Base-by-base conservation (phyloP, 257 asterid species). In the Salvia rosmarinus region DNA sequence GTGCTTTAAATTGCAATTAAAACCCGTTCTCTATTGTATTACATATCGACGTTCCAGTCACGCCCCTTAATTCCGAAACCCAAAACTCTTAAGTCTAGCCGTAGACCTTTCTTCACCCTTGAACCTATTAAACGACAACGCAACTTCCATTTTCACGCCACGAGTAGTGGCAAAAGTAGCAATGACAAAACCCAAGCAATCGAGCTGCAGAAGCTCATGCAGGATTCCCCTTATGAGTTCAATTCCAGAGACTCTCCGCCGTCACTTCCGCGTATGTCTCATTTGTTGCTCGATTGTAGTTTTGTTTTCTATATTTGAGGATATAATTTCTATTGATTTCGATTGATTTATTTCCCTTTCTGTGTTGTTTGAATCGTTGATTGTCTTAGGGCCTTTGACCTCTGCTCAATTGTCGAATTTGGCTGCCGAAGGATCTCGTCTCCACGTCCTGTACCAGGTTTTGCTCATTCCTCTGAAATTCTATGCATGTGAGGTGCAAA, bases 371-470 rank as follows among this genome's bases (percentile, higher is more conserved):
- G 13, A 43, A 72, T 64, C 13, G 67, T 55, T 70, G 56, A 35
- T 64, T 72, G 34, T 47, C 77, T 78, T 71, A 95, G 98, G 91
- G 84, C 98, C 99, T 25, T 72, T 95, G 58, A 91, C 99, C 8
- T 90, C 99, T 17, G 96, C 93, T 28, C 83, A 79, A 35, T 72
- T 95, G 73, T 83, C 91, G 5, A 89, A 86, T 71, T 76, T 85
- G 86, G 81, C 88, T 4, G 61, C 92, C 2, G 92, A 82, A 77
- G 98, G 99, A 44, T 73, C 96, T 84, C 88, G 84, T 66, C 92
- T 95, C 54, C 99, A 98, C 34, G 99, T 95, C 64, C 97, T 98
- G 6, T n/a, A n/a, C n/a, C n/a, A n/a, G n/a, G n/a, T n/a, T n/a
- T n/a, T n/a, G n/a, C n/a, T n/a, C n/a, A n/a, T n/a, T n/a, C n/a